Base-by-base conservation (phyloP, 768 basidiomycete species). In the Pulveroboletus sp. region DNA sequence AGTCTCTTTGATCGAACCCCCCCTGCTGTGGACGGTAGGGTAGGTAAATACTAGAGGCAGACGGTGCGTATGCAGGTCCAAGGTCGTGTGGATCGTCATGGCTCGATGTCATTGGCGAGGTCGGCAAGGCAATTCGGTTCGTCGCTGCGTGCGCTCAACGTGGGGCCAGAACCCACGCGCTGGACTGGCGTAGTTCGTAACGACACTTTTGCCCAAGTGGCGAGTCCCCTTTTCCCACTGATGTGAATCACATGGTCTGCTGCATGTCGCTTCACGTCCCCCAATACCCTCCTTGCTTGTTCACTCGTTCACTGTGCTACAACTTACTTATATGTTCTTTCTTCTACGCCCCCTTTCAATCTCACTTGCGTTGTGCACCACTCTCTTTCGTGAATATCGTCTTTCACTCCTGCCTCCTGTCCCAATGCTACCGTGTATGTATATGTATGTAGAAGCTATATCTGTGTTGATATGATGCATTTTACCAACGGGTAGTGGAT, bases 281-380 rank as follows among this genome's bases (percentile, higher is more conserved):
- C 6, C n/a, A 1, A 17, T 39, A 26, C 27, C 11, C 28, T 50
- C 21, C 21, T 43, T 18, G 17, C 31, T 35, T 32, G 46, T 8
- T 43, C 46, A 9, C 31, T 47, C 43, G 1, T 46, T 54, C 38
- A 9, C 32, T 33, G 51, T 18, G 30, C 46, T 42, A 17, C n/a
- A n/a, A 46, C 33, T 61, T 54, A 61, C 32, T 56, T 61, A 62
- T 63, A 14, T n/a, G 12, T 21, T 21, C 21, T 21, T 21, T 21
- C 21, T 21, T 21, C 21, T 21, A 21, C 21, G 3, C 21, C 21
- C 3, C 21, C 3, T 21, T 17, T 52, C 43, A 14, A 17, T 11
- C 31, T 9, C 36, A 14, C 26, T 51, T 47, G 9, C 45, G 42
- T n/a, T 17, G n/a, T 54, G 18, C 49, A 39, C 32, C 46, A 18